Conservation (phyloP, 164 flowering plant species). For the Chimonanthus salicifolius region DNA sequence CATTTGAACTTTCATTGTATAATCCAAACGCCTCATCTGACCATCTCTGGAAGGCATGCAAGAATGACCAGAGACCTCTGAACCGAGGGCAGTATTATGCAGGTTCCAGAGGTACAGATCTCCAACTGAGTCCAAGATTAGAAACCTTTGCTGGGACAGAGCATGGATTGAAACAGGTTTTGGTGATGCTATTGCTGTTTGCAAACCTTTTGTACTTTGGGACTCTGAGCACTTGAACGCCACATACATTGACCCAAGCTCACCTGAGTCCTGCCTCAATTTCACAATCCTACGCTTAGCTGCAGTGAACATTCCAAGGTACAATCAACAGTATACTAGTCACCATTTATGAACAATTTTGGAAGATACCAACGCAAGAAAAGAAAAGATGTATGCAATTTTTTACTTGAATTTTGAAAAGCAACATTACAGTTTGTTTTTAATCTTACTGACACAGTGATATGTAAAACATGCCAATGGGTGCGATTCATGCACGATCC, state of each 20-base stretch:
- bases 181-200: constrained; percentile 16
- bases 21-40: constrained; percentile 45
- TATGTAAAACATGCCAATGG: no score
- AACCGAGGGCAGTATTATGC: constrained; percentile 26
- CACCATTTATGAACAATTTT: constrained; percentile 10
- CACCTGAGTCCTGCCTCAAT: constrained; percentile 51
- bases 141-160: constrained; percentile 42
- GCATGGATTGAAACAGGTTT: constrained; percentile 67
- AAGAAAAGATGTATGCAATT: not conserved
- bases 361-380: not conserved
- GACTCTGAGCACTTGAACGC: constrained; percentile 34
- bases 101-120: constrained; percentile 48
- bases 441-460: no score
- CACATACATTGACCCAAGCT: constrained; percentile 40
- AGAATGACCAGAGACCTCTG: constrained; percentile 18
- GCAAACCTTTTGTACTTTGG: constrained; percentile 19
- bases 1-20: constrained; percentile 50
- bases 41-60: constrained; percentile 11
- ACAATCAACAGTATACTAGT: constrained; percentile 26
- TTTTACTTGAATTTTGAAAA: not conserved
- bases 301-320: constrained; percentile 33
- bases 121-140: constrained; percentile 73
- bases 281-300: constrained; percentile 46
- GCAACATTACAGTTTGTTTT: not conserved
- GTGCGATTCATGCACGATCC: no score